Evolutionary conservation across 805 yeast species (phyloP), one percentile per base, ranked within the genome.

Genomic region (Candida pseudoglaebosa): DNA sequence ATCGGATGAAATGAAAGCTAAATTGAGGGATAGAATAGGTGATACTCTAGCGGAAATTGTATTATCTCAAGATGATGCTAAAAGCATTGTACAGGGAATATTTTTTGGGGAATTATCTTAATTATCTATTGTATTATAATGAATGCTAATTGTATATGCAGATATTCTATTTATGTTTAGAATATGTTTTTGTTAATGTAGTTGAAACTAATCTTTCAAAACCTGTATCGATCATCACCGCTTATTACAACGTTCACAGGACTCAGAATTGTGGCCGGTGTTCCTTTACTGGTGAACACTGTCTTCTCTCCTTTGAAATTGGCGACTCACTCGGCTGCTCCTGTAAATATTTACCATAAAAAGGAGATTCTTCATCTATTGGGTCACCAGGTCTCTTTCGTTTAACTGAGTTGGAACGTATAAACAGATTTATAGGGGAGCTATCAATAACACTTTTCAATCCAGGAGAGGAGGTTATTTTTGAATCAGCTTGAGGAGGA

Each of bases 21-120:
- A 74, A 49, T 58, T 86, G 34, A 62, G 50, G 5, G 73, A 70
- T 3, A 75, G 84, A 52, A 67, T 86, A 13, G 96, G 95, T 33
- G 69, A 64, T 12, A 61, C 71, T 0, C 62, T 88, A 38, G 70
- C 84, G 1, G 61, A 70, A 5, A 63, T 61, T 19, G 66, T 87
- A 2, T 47, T 71, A 13, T 64, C 69, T 28, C 71, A 75, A 42
- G 57, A 61, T 3, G 69, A 75, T 53, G 77, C 79, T 2, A 66
- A 61, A 43, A 71, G 65, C 31, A 66, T 84, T 10, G 71, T 71
- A 20, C 67, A 76, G 43, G 89, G 89, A 4, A 73, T 86, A 8
- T 84, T 84, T 56, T 82, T 84, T 54, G 95, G 91, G 6, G 90
- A 82, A 49, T 33, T 58, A 4, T 47, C 46, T 40, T 47, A 51